Evolutionary conservation across 2,329 filamentous ascomycete species (phyloP).

Genomic region (Cladosporium phlei): DNA sequence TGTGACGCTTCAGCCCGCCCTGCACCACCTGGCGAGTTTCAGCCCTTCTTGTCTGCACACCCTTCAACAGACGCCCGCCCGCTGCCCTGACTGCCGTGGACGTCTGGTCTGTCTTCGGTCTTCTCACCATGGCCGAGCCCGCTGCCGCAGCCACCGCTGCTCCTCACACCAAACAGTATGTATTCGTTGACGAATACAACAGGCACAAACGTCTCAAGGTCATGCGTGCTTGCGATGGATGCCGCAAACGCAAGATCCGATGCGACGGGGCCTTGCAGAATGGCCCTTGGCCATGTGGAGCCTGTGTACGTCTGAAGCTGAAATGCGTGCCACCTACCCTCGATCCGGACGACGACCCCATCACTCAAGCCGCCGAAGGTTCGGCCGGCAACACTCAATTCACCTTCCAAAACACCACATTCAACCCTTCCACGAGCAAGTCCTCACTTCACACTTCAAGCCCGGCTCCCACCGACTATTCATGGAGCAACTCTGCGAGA

Average conservation of each 20-base stretch:
- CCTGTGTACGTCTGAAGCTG: slow-evolving; percentile 85
- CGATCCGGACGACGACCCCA: slow-evolving; percentile 60
- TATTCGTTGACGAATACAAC: slow-evolving; percentile 98
- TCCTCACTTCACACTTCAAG: slow-evolving; percentile 5
- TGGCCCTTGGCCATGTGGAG: slow-evolving; percentile 85
- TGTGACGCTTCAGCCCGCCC: slow-evolving; percentile 6
- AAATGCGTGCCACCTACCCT: slow-evolving; percentile 88
- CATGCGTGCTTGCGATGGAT: slow-evolving; percentile 96
- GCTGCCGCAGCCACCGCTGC: slow-evolving; percentile 54
- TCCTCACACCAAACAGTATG: slow-evolving; percentile 91
- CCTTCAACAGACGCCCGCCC: slow-evolving; percentile 2
- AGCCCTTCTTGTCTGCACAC: background rate
- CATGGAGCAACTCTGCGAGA: slow-evolving; percentile 8
- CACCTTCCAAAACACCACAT: slow-evolving; percentile 27
- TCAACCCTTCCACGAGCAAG: slow-evolving; percentile 14
- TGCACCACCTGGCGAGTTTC: slow-evolving; percentile 12
- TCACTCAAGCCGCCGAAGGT: slow-evolving; percentile 17
- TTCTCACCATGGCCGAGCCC: slow-evolving; percentile 10
- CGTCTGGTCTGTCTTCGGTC: background rate
- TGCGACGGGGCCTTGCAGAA: slow-evolving; percentile 97
- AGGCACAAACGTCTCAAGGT: slow-evolving; percentile 96
- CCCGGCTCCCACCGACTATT: slow-evolving; percentile 11
- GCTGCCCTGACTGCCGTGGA: slow-evolving; percentile 1
- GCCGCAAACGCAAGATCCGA: slow-evolving; percentile 91
- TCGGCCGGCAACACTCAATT: slow-evolving; percentile 25